Conservation (phyloP, 495 filamentous ascomycete species). For the Penicillium maclennaniae region DNA sequence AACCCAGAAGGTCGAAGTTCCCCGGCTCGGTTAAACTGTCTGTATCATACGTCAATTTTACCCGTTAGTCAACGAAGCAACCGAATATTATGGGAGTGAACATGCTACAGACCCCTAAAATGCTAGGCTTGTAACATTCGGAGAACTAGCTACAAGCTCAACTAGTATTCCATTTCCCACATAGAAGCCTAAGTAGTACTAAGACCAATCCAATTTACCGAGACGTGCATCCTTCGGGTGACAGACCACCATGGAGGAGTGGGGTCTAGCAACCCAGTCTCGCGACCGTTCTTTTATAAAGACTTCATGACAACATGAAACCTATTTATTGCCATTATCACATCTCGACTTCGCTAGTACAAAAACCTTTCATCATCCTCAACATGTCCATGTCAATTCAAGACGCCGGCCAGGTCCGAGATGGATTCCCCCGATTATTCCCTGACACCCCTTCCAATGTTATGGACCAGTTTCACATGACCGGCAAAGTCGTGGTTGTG, state of each 20-base stretch:
- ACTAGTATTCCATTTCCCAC: no score
- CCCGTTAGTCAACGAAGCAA: no score
- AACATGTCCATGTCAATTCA: constrained; percentile 49
- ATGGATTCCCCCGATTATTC: constrained; percentile 39
- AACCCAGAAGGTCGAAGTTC: not conserved
- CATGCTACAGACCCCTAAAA: no score
- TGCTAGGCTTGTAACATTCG: no score
- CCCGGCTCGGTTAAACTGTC: no score
- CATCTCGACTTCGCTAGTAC: no score
- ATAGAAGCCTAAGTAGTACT: no score
- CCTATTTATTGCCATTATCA: not conserved
- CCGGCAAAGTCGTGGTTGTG: constrained; percentile 36
- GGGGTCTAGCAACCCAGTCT: not conserved
- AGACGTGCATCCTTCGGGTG: not conserved
- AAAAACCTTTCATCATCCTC: no score
- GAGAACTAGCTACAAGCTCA: no score
- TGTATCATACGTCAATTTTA: no score
- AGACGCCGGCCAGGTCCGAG: constrained; percentile 31
- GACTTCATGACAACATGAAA: not conserved
- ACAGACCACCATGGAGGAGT: not conserved
- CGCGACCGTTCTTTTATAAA: not conserved
- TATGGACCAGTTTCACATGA: constrained; percentile 40
- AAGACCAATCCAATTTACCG: not conserved
- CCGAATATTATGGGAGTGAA: no score
- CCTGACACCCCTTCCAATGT: constrained; percentile 42